Percentiles rank a stretch among this genome's conserved stretches.
These are phyloP conservation scores for Kandelia obovata DNA, from an alignment of 345 rosid species.

Conservation along the genomic window DNA sequence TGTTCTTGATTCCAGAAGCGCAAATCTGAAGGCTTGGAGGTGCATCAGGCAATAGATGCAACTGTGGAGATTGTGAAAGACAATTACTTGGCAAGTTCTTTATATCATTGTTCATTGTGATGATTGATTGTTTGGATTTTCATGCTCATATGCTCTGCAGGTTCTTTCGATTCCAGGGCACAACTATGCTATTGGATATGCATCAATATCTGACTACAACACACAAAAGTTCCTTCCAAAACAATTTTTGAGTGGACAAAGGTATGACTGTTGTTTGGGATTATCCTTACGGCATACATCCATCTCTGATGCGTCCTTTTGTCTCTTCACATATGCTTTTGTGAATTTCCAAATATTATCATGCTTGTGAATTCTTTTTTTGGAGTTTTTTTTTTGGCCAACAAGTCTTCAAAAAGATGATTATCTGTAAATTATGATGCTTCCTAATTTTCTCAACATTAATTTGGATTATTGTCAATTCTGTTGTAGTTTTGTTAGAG, in stretches of 20 bases:
- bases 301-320: neutral
- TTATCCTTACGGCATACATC: neutral
- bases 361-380: neutral
- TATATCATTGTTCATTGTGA: slow-evolving; percentile 5
- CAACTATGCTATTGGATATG: slow-evolving; percentile 73
- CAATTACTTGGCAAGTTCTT: slow-evolving; percentile 73
- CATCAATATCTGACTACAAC: slow-evolving; percentile 77
- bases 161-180: slow-evolving; percentile 82
- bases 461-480: neutral
- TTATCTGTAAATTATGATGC: too few relatives aligned
- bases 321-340: neutral
- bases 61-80: slow-evolving; percentile 94
- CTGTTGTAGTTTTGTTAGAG: neutral
- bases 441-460: neutral
- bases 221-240: slow-evolving; percentile 63
- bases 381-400: neutral
- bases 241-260: slow-evolving; percentile 70
- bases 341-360: neutral
- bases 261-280: slow-evolving; percentile 36
- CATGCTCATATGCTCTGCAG: slow-evolving; percentile 35
- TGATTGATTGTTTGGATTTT: slow-evolving; percentile 11
- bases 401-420: neutral
- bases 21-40: slow-evolving; percentile 59
- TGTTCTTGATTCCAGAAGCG: slow-evolving; percentile 52
- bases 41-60: slow-evolving; percentile 71